Percentiles rank a stretch among this genome's conserved stretches.
phyloP scores from a whole-genome alignment of 345 rosid species.

The Sisymbrium irio region DNA sequence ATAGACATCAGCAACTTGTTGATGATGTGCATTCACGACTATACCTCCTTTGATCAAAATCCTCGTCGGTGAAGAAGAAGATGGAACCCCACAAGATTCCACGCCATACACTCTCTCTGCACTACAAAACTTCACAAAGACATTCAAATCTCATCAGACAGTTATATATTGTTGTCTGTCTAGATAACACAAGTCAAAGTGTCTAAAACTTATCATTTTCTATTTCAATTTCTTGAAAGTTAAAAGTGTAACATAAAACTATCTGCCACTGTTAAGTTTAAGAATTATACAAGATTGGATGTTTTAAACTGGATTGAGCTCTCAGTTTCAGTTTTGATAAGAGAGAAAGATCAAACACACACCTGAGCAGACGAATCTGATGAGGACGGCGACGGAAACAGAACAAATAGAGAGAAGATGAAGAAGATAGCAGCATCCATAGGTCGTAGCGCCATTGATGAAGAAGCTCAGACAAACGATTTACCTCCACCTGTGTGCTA shows the following conservation, averaged over 20 bases:
- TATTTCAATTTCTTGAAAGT: background rate
- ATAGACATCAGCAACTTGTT: conserved; percentile 83
- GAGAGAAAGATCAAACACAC: no score
- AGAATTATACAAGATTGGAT: background rate
- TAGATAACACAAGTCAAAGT: background rate
- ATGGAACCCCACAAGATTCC: conserved; percentile 43
- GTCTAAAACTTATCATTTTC: background rate
- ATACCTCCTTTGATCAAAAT: conserved; percentile 85
- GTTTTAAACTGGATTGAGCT: background rate
- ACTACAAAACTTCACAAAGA: conserved; percentile 55
- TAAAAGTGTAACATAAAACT: background rate
- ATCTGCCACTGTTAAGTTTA: background rate
- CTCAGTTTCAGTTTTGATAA: background rate
- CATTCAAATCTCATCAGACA: background rate
- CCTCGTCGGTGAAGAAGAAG: conserved; percentile 46
- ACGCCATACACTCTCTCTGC: conserved; percentile 47
- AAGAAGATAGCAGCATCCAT: conserved; percentile 4
- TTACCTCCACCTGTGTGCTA: background rate
- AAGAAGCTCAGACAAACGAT: conserved; percentile 15
- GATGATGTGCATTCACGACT: conserved; percentile 84
- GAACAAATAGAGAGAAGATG: conserved; percentile 18
- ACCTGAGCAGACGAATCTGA: conserved; percentile 36
- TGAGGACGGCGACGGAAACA: conserved; percentile 12
- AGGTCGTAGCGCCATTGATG: conserved; percentile 31
- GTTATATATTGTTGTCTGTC: background rate